Percentiles rank a stretch among this genome's conserved stretches.
Evolutionary conservation across 2,329 filamentous ascomycete genomes (phyloP).

Genomic region (Fusarium pseudoanthophilum): DNA sequence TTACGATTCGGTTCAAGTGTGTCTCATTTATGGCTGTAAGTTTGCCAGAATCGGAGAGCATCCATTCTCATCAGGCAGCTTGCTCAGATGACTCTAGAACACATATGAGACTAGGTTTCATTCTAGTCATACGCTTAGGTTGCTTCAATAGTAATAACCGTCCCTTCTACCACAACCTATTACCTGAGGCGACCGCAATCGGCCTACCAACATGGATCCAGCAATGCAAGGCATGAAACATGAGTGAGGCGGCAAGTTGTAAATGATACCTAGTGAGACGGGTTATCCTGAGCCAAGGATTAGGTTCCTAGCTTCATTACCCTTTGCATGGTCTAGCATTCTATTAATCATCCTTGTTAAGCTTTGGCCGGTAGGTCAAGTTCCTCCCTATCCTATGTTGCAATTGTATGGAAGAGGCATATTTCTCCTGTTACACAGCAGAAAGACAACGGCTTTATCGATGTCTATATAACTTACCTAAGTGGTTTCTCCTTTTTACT

Average conservation of each 20-base stretch:
- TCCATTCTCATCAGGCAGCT: neutral
- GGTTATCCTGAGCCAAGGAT: neutral
- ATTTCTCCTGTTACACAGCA: neutral
- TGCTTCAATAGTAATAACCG: neutral
- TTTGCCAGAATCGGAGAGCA: neutral
- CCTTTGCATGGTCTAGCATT: neutral
- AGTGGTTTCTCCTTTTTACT: neutral
- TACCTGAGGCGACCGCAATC: neutral
- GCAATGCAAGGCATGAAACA: constrained; percentile 18
- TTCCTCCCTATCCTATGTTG: neutral
- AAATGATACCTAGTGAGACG: neutral
- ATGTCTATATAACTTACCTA: neutral
- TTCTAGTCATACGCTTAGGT: neutral
- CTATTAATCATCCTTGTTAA: neutral
- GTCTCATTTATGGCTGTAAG: neutral
- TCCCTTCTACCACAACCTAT: neutral
- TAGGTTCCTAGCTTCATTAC: neutral
- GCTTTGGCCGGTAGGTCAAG: too few species aligned
- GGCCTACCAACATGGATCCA: neutral
- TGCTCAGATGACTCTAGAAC: neutral
- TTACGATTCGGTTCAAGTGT: constrained; percentile 1
- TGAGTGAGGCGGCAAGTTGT: constrained; percentile 8
- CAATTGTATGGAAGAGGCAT: neutral
- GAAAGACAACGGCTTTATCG: neutral
- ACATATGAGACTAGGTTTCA: neutral